Percentiles rank a stretch among this genome's conserved stretches.
Evolutionary conservation across 148 eudicot species (phyloP).

Genomic region (Simmondsia chinensis): DNA sequence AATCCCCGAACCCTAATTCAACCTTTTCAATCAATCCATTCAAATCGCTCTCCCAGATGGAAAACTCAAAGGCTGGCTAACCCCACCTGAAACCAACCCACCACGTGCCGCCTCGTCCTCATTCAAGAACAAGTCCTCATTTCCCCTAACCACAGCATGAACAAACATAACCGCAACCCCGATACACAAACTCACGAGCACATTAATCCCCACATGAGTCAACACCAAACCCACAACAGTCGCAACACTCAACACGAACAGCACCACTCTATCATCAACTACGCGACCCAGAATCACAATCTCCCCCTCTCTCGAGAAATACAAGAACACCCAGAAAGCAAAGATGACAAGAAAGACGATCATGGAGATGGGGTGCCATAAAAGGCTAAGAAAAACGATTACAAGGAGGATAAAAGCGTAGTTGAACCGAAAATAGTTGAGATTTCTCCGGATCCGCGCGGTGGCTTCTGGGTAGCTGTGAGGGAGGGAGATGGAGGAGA

Average conservation of each 20-base stretch:
- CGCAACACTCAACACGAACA: constrained; percentile 25
- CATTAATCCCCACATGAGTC: constrained; percentile 54
- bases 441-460: constrained; percentile 43
- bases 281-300: constrained; percentile 14
- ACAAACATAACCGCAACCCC: constrained; percentile 30
- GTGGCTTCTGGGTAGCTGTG: constrained; percentile 34
- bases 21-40: constrained; percentile 1
- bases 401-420: constrained; percentile 40
- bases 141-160: constrained; percentile 42
- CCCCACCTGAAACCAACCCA: constrained; percentile 44
- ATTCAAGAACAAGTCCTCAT: constrained; percentile 57
- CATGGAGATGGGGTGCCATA: constrained; percentile 61
- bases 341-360: constrained; percentile 45
- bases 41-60: constrained; percentile 19
- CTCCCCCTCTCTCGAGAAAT: constrained; percentile 36
- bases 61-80: constrained; percentile 27
- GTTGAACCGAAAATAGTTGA: constrained; percentile 52
- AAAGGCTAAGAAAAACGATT: constrained; percentile 49
- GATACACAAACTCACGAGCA: constrained; percentile 35
- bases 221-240: constrained; percentile 49
- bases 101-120: constrained; percentile 38
- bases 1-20: constrained; percentile 2
- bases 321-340: constrained; percentile 42
- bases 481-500: constrained; percentile 38
- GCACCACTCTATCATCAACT: constrained; percentile 45